Base-by-base conservation (phyloP, 345 rosid species). In the Noccaea caerulescens region DNA sequence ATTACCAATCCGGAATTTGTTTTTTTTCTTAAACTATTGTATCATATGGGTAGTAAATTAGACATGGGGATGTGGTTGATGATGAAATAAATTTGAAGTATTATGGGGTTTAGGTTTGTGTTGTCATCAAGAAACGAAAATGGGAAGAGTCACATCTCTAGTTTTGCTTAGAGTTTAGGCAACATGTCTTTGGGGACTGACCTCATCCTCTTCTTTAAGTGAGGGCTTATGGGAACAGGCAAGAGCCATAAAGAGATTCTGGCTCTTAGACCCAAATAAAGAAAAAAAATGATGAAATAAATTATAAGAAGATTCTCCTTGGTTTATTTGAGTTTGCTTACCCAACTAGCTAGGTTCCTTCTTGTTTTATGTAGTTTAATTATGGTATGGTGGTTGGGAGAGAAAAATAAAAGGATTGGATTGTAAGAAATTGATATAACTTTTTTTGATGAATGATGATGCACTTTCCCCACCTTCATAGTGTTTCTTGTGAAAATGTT, bases 351-450 rank as follows among this genome's bases (percentile, higher is more conserved):
- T 63, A 69, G 20, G 66, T 49, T 57, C 71, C 38, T 33, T 63
- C 36, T 70, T 63, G 66, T 70, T 70, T 58, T 64, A 63, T 64
- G 66, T 69, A 32, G 51, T 63, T 69, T 69, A 56, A 63, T 57
- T 76, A 58, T 76, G 76, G 76, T 76, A 56, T 76, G 72, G 76
- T 69, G 51, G 80, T 76, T 76, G 79, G 33, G 54, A 55, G 71
- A 47, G 53, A 16, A 12, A 54, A 57, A 45, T n/a, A 16, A 18
- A 46, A 62, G 11, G 46, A 70, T 57, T 63, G 47, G 56, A 18
- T 61, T 54, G 30, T 36, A 68, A 67, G 65, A 52, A 14, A 53
- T 53, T 38, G 45, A 53, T 67, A 58, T 74, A 44, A 34, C 57
- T 61, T 45, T 55, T 1, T 67, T 42, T 51, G 27, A 75, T 68